Evolutionary conservation across 371 early-diverging fungal genomes (phyloP).

Genomic region (Dinochytrium kinnereticum): DNA sequence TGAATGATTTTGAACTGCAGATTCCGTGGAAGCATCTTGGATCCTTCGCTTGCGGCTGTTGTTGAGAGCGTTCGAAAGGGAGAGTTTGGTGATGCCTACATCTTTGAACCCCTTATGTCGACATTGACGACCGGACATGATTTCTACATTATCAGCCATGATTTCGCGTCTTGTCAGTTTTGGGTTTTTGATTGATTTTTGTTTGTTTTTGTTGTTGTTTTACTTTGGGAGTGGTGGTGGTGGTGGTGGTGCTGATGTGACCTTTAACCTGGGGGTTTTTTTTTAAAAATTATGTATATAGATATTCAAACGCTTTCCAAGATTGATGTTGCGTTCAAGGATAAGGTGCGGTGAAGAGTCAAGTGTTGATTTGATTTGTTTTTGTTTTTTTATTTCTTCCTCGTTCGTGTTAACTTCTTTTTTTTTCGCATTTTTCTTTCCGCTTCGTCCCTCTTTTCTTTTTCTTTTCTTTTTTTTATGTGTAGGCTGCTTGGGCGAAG

Average conservation of each 20-base stretch:
- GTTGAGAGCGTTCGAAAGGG: slow-evolving; percentile 74
- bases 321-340: slow-evolving; percentile 78
- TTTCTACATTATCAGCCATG: slow-evolving; percentile 84
- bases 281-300: slow-evolving; percentile 9
- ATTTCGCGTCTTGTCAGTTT: slow-evolving; percentile 76
- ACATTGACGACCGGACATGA: slow-evolving; percentile 83
- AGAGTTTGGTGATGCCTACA: slow-evolving; percentile 72
- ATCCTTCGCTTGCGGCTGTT: slow-evolving; percentile 75
- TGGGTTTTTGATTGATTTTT: background rate
- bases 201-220: background rate
- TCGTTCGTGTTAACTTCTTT: too few relatives aligned
- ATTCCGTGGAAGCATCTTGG: slow-evolving; percentile 73
- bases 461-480: too few relatives aligned
- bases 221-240: background rate
- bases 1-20: too few relatives aligned
- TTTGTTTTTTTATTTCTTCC: too few relatives aligned
- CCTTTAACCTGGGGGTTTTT: slow-evolving; percentile 24
- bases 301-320: slow-evolving; percentile 74
- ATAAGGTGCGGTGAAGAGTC: too few relatives aligned
- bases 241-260: background rate
- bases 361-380: too few relatives aligned
- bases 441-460: too few relatives aligned
- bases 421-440: too few relatives aligned
- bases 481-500: slow-evolving; percentile 76
- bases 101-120: slow-evolving; percentile 52